Base-by-base conservation (phyloP, 2,329 filamentous ascomycete species). In the Colletotrichum camelliae region DNA sequence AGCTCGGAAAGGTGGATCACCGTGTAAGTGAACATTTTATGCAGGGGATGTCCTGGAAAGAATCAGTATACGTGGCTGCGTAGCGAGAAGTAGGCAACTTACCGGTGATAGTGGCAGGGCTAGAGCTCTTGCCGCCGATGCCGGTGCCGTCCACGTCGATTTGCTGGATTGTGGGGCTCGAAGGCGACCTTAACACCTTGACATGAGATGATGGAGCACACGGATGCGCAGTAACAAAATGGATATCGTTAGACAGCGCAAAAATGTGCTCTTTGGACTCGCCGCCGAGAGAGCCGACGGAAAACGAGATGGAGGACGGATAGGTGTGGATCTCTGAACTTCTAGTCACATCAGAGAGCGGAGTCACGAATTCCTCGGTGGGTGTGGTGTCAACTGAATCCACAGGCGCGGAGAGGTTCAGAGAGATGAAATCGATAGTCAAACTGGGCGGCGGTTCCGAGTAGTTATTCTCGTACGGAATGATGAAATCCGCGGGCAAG, bases 151-250 rank as follows among this genome's bases (percentile, higher is more conserved):
- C 87, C 18, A 91, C 84, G 76, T 91, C 89, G 71, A 89, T 88
- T 74, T 91, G 88, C 79, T 89, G 89, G 68, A 91, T 91, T 2
- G 89, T 91, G 24, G 91, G 90, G 79, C 90, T 93, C 1, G 88
- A 88, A 0, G 91, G 89, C 16, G 91, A 91, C 80, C 90, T 91
- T 67, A 93, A 80, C 70, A 93, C 89, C 77, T 88, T 89, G 4
- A 91, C 89, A 71, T 89, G 87, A 67, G 87, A 87, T 2, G 91
- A 91, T 2, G 90, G 88, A 7, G 90, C 88, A 79, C 92, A 94
- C 0, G 92, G 92, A 78, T 93, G 91, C 1, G 91, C 91, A 1
- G 92, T 93, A 21, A 93, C 90, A 80, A 94, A 94, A 78, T 89
- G 89, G 27, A 93, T 87, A 74, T 94, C 92, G 77, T 91, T 89